phyloP scores from a whole-genome alignment of 371 early-diverging fungal genomes.

The Syncephalastrum monosporum region DNA sequence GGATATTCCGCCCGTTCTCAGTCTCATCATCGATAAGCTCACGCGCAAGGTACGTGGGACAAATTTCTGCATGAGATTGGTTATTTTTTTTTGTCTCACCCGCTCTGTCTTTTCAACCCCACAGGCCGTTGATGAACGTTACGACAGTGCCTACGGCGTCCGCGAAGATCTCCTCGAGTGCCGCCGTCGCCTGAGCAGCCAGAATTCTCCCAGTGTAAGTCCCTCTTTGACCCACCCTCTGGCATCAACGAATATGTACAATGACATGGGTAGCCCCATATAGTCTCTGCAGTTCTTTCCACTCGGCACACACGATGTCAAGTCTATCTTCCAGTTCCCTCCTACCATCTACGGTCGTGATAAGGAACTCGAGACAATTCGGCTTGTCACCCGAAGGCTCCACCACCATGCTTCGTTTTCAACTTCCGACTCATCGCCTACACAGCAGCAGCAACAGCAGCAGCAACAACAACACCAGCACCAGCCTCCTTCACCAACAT shows the following conservation, averaged over 20 bases:
- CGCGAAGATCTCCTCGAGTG: slow-evolving; percentile 54
- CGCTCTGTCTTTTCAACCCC: neutral
- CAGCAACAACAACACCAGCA: too few relatives aligned
- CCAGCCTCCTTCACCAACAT: too few relatives aligned
- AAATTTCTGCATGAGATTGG: neutral
- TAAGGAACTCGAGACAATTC: slow-evolving; percentile 33
- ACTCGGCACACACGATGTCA: slow-evolving; percentile 36
- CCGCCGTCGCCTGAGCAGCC: slow-evolving; percentile 25
- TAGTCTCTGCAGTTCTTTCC: slow-evolving; percentile 38
- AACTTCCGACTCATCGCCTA: too few relatives aligned
- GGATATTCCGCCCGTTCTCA: slow-evolving; percentile 53
- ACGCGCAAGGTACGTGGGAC: slow-evolving; percentile 46
- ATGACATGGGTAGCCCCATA: neutral
- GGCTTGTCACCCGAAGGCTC: slow-evolving; percentile 22
- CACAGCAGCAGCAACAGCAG: too few relatives aligned
- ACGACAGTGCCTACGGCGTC: slow-evolving; percentile 55
- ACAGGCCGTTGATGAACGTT: slow-evolving; percentile 56
- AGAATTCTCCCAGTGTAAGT: slow-evolving; percentile 17
- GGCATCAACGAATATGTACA: too few relatives aligned
- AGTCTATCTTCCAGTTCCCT: slow-evolving; percentile 43
- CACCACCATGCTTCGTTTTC: slow-evolving; percentile 12
- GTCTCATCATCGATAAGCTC: slow-evolving; percentile 54
- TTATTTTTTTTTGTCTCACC: neutral
- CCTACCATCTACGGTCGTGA: slow-evolving; percentile 35
- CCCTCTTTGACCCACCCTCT: too few relatives aligned